Base-by-base conservation (phyloP, 805 yeast genomes). In the Jamesozyma lodderae region DNA sequence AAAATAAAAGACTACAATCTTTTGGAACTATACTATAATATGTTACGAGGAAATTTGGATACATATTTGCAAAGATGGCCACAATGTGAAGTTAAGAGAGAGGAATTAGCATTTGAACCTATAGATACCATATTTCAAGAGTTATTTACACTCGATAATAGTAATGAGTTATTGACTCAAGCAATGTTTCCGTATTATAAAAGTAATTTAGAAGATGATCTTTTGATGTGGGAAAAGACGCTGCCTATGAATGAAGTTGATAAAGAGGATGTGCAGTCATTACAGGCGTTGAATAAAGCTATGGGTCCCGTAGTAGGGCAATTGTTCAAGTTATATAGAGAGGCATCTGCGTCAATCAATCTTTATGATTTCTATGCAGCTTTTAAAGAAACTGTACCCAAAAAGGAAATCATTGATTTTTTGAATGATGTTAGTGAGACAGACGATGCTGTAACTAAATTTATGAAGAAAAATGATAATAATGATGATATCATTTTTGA, bases 241-340 rank as follows among this genome's bases (percentile, higher is more conserved):
- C 23, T 57, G 26, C 55, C 56, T 2, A 13, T 38, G 9, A 11
- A 34, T 10, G 22, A 32, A 2, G 36, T 43, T 2, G 44, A 43
- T 2, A 6, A 22, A 4, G 46, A 52, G 11, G 48, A 48, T 9
- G 38, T 38, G 24, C 49, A 38, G 33, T 36, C 43, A 17, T 33
- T 54, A 43, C 42, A 43, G 17, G 46, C 53, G 27, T 43, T 72
- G 18, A 62, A 62, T 45, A 52, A 59, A 32, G 32, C 56, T 1
- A 47, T 72, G 33, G 73, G 70, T 16, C 87, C 87, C 1, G 62
- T 75, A 3, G 51, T 77, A 6, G 63, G 73, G 22, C 73, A 71
- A 35, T 55, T 87, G 38, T 87, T 75, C 60, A 71, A 74, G 34
- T 66, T 84, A 13, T 81, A 79, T 55, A 73, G 92, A 42, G 96